Evolutionary conservation across 352 stramenopile species (phyloP), one percentile per base, ranked within the genome.

Genomic region (Globisporangium mamillatum): DNA sequence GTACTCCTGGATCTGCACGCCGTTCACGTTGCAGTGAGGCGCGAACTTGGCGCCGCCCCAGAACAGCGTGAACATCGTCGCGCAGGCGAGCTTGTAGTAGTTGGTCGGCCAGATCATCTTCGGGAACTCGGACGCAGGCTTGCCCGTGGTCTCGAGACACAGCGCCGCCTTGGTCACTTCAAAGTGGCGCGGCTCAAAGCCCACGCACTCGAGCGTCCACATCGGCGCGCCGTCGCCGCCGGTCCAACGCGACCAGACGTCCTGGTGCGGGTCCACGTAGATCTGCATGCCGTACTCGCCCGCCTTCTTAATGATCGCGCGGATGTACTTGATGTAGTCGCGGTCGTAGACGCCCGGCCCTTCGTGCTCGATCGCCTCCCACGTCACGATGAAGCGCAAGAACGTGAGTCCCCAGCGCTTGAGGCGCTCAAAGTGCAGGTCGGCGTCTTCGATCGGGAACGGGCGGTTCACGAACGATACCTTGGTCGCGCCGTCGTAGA

Each of bases 81-180:
- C 90, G 66, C 78, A 84, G 6, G 82, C 91, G 65, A 96, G 85
- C 60, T 97, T 97, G 69, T 92, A 95, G 74, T 97, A 96, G 63
- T 97, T 97, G 52, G 90, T 95, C 6, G 85, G 88, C 92, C 92
- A 98, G 67, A 96, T 92, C 92, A 97, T 98, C 68, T 94, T 95
- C 14, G 90, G 89, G 64, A 87, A 92, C 54, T 84, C 70, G 14
- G 46, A 66, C 36, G 77, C 69, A 1, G 66, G 69, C 1, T 72
- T 18, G 2, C 79, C 82, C 46, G 70, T 81, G 20, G 84, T 94
- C 64, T 93, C 86, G 14, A 93, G 61, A 59, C 85, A 93, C 2
- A 95, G 60, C 9, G 91, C 89, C 1, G 90, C 81, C 50, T 90
- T 90, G 5, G 87, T 96, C 0, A 63, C 67, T 60, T 84, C 76